Conservation (phyloP, 305 asterid genomes). For the Fraxinus baroniana region DNA sequence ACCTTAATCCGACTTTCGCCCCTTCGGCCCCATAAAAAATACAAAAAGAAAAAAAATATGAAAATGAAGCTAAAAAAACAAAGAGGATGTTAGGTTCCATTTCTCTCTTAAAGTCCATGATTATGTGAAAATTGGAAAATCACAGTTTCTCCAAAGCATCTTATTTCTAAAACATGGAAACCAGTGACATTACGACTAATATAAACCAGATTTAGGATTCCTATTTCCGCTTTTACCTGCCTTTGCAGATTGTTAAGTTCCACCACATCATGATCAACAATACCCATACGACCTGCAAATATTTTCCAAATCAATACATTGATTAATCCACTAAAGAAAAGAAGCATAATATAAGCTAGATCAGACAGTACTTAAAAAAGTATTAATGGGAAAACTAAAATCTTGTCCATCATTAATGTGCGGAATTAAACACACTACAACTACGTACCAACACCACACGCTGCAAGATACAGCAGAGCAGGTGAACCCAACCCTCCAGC, state of each 20-base stretch:
- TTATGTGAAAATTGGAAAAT: neutral
- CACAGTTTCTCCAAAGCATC: neutral
- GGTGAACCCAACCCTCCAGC: conserved; percentile 99
- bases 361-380: neutral
- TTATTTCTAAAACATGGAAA: neutral
- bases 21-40: neutral
- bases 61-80: neutral
- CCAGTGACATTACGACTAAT: neutral
- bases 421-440: neutral
- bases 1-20: neutral
- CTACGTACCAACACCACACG: conserved; percentile 57
- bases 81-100: neutral
- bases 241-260: conserved; percentile 95
- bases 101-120: neutral
- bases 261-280: conserved; percentile 95
- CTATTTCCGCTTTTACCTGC: conserved; percentile 53
- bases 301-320: neutral
- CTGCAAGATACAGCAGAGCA: conserved; percentile 85
- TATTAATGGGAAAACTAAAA: neutral
- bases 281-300: conserved; percentile 80
- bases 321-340: neutral
- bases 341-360: neutral
- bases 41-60: neutral
- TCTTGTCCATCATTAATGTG: neutral
- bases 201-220: neutral